These are phyloP conservation scores for Glomus cerebriforme DNA, from an alignment of 192 early-diverging fungal species.

Conservation along the genomic window DNA sequence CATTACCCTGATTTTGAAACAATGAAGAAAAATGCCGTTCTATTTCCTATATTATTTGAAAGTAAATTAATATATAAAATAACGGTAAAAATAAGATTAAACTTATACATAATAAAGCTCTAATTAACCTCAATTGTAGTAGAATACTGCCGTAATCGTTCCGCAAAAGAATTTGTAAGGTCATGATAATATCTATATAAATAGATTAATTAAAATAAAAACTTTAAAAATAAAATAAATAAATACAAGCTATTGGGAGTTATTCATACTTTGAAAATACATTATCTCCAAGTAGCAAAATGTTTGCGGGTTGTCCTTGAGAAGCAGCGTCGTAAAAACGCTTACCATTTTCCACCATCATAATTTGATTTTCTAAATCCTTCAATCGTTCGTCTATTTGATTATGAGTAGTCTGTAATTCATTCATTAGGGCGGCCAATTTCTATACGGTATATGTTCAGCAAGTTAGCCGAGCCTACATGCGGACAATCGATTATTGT, in stretches of 20 bases:
- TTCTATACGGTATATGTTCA: conserved; percentile 14
- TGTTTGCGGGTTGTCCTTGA: neutral
- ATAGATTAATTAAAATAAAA: neutral
- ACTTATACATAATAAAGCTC: neutral
- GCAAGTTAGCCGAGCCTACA: conserved; percentile 8
- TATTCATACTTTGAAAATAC: neutral
- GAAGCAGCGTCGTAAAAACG: conserved; percentile 24
- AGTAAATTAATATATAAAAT: neutral
- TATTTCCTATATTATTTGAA: conserved; percentile 13
- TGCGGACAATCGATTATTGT: conserved; percentile 3
- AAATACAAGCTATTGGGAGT: neutral
- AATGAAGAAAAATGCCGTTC: conserved; percentile 23
- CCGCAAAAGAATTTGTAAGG: conserved; percentile 7
- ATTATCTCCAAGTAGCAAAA: conserved; percentile 10
- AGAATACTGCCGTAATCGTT: conserved; percentile 25
- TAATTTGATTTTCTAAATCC: neutral
- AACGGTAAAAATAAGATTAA: neutral
- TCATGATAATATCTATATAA: conserved; percentile 25
- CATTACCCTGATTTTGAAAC: neutral
- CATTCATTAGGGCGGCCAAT: conserved; percentile 1
- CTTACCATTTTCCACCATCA: neutral
- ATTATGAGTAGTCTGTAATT: neutral
- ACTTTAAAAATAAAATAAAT: neutral
- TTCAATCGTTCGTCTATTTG: neutral
- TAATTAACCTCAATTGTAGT: conserved; percentile 5